These are phyloP conservation scores for Vigna hirtella DNA, from an alignment of 306 rosid species.

Conservation along the genomic window DNA sequence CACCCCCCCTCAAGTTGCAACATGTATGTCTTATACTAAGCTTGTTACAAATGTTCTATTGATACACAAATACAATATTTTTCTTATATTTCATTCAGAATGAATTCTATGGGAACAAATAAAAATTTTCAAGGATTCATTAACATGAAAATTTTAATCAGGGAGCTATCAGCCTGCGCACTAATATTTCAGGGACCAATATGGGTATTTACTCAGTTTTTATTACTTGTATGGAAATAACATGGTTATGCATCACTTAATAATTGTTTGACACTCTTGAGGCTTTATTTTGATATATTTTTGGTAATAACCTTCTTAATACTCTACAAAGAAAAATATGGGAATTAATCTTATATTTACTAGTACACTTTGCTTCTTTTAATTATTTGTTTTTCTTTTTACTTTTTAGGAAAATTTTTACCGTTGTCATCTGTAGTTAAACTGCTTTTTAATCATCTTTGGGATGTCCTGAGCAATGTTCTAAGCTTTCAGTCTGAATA, in stretches of 20 bases:
- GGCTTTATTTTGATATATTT: slow-evolving; percentile 8
- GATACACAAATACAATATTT: too few species aligned
- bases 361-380: slow-evolving; percentile 11
- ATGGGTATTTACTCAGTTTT: background rate
- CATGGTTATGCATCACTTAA: slow-evolving; percentile 2
- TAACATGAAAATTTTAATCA: too few species aligned
- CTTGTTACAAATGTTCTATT: too few species aligned
- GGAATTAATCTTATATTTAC: slow-evolving; percentile 23
- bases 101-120: too few species aligned
- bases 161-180: too few species aligned
- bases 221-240: slow-evolving; percentile 25
- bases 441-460: slow-evolving; percentile 75
- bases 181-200: too few species aligned
- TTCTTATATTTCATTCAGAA: too few species aligned
- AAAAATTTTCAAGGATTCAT: too few species aligned
- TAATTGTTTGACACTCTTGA: background rate
- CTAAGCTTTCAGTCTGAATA: slow-evolving; percentile 89
- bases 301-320: background rate
- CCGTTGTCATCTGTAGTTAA: slow-evolving; percentile 73
- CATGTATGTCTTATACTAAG: too few species aligned
- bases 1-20: background rate
- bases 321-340: slow-evolving; percentile 5
- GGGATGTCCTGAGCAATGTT: slow-evolving; percentile 77
- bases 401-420: slow-evolving; percentile 58
- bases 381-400: slow-evolving; percentile 27